Base-by-base conservation (phyloP, 139 green algal species). In the Picochlorum sp. region DNA sequence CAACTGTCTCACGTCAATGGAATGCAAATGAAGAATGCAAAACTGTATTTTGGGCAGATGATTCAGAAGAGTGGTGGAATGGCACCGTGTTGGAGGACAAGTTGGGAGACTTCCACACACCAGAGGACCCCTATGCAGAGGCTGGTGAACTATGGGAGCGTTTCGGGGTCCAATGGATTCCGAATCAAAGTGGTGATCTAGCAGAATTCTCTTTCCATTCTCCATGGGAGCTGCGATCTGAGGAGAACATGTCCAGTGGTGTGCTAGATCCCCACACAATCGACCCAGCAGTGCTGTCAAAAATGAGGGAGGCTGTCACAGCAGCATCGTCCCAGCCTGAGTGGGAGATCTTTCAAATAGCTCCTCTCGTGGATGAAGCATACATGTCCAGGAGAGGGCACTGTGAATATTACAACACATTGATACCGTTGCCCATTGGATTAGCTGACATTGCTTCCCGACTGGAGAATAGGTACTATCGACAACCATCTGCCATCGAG, bases 101-200 rank as follows among this genome's bases (percentile, higher is more conserved):
- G 9, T 34, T 57, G 6, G 21, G 20, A 0, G 49, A 65, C 21
- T 41, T 31, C 18, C 16, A 24, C 37, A 67, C 11, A 11, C 66
- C 56, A 6, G 57, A 60, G 11, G 77, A 81, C 23, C 70, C 74
- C 4, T 85, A 67, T 26, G 23, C n/a, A 38, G 67, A 49, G 1
- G 73, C 64, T 6, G 64, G 58, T 4, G 66, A 60, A 1, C 69
- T 83, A 13, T 86, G 80, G 80, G 69, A 86, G 62, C 63, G 78
- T 13, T 86, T 20, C 3, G 41, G 52, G 20, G 64, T 26, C 3
- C 20, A 14, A 30, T n/a, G 37, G 18, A 2, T 21, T 30, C 47
- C 6, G 16, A 51, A 76, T 56, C 62, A 31, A 26, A 50, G 8
- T 24, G 26, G 28, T 11, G 49, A 7, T 23, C 15, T 62, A 24